Base-by-base conservation (phyloP, 2,329 filamentous ascomycete genomes). In the Neopestalotiopsis sp. region DNA sequence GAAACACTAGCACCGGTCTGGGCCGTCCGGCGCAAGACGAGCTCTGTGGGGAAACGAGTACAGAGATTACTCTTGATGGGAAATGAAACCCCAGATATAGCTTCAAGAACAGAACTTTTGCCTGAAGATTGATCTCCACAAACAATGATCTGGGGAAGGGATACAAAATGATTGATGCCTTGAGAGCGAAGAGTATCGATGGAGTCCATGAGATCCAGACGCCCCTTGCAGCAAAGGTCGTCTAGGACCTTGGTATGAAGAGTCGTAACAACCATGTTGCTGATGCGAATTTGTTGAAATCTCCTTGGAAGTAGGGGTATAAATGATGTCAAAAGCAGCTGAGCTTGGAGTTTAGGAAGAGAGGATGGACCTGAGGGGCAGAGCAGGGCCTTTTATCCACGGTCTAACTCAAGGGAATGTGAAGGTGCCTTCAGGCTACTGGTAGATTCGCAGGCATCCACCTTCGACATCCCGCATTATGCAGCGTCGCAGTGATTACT, bases 101-200 rank as follows among this genome's bases (percentile, higher is more conserved):
- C 89, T 72, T 92, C 88, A 0, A 92, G 83, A 0, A 91, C 88
- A 0, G 89, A 91, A 68, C 87, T 90, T 75, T 92, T 92, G 3
- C 89, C 90, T 1, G 86, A 85, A 0, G 86, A 89, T 72, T 91
- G 88, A 68, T 90, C 86, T 2, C 90, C 89, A 65, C 85, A 88
- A 13, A 91, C 88, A 34, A 91, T 85, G 68, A 85, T 83, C 70
- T 85, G 79, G 0, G 84, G 84, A 0, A 85, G 76, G 14, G 80
- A 79, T 17, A 86, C 76, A 69, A 79, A 77, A 5, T 78, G 73
- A 60, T 78, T 78, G 40, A 83, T 72, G 0, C 80, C 79, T 38
- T 81, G 75, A 2, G 78, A 77, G 9, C 81, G 77, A 0, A 84
- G 76, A 20, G 71, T 75, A 69, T 83, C 80, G n/a, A 84, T 79